phyloP scores from a whole-genome alignment of 1,284 basidiomycete species.

The Prillingera fragicola region DNA sequence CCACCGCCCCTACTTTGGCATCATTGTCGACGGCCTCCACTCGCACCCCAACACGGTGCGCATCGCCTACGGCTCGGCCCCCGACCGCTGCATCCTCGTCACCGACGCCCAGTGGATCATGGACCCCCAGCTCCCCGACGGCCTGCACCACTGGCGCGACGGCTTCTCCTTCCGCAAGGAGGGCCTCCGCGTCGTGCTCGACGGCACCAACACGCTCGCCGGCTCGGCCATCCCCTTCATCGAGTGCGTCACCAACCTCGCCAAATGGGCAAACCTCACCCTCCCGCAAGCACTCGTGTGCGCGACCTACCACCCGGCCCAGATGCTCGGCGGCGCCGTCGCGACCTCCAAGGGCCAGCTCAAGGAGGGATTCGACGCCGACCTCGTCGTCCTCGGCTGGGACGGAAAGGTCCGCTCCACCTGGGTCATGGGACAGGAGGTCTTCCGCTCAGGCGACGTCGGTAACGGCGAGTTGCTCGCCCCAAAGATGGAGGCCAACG shows the following conservation, averaged over 20 bases:
- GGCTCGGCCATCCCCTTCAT: conserved; percentile 71
- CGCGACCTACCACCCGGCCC: conserved; percentile 75
- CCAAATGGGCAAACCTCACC: conserved; percentile 71
- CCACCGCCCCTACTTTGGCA: conserved; percentile 72
- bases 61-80: conserved; percentile 73
- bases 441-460: conserved; percentile 49
- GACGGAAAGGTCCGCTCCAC: conserved; percentile 64
- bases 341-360: conserved; percentile 72
- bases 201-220: conserved; percentile 78
- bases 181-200: conserved; percentile 72
- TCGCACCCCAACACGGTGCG: conserved; percentile 83
- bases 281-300: conserved; percentile 77
- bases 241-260: conserved; percentile 77
- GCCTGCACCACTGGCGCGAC: conserved; percentile 73
- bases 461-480: conserved; percentile 3
- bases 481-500: conserved; percentile 4
- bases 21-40: conserved; percentile 87
- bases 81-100: conserved; percentile 77
- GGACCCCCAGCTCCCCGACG: conserved; percentile 75
- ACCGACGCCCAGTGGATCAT: conserved; percentile 85
- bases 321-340: conserved; percentile 62
- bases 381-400: conserved; percentile 67
- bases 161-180: conserved; percentile 69
- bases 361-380: conserved; percentile 71
- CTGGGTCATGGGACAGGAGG: conserved; percentile 72